These are phyloP conservation scores for Mikania micrantha DNA, from an alignment of 129 eudicot species.

Conservation along the genomic window DNA sequence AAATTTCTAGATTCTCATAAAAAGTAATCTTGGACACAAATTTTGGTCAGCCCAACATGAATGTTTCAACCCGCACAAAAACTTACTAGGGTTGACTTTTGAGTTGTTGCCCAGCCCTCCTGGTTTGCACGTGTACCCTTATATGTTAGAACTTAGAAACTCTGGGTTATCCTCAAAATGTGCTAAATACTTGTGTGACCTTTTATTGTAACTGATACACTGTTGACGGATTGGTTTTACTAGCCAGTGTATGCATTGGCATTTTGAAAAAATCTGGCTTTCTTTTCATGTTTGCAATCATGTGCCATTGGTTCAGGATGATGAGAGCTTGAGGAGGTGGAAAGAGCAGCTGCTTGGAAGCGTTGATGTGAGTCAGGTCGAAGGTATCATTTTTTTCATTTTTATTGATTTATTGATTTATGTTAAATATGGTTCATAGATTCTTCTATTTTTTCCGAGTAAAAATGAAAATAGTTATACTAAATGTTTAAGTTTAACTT, in stretches of 20 bases:
- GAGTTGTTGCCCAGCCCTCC: neutral
- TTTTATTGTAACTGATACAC: neutral
- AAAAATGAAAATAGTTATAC: neutral
- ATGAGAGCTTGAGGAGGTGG: slow-evolving; percentile 87
- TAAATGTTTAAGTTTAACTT: neutral
- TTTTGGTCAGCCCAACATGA: neutral
- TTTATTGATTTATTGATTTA: neutral
- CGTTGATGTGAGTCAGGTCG: slow-evolving; percentile 50
- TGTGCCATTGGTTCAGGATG: slow-evolving; percentile 46
- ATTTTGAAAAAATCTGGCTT: neutral
- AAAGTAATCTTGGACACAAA: too few relatives aligned
- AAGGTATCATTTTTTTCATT: slow-evolving; percentile 24
- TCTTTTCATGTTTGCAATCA: neutral
- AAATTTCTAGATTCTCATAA: too few relatives aligned
- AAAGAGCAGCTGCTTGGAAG: slow-evolving; percentile 71
- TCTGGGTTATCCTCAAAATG: neutral
- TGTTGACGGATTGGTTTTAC: neutral
- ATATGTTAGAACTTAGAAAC: neutral
- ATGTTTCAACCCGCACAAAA: neutral
- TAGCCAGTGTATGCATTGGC: neutral
- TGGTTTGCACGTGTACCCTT: neutral
- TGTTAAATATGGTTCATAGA: neutral
- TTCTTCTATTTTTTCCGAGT: neutral
- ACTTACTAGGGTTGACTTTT: neutral
- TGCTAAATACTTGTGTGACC: neutral